phyloP scores from a whole-genome alignment of 345 rosid genomes.

The Salix arbutifolia region DNA sequence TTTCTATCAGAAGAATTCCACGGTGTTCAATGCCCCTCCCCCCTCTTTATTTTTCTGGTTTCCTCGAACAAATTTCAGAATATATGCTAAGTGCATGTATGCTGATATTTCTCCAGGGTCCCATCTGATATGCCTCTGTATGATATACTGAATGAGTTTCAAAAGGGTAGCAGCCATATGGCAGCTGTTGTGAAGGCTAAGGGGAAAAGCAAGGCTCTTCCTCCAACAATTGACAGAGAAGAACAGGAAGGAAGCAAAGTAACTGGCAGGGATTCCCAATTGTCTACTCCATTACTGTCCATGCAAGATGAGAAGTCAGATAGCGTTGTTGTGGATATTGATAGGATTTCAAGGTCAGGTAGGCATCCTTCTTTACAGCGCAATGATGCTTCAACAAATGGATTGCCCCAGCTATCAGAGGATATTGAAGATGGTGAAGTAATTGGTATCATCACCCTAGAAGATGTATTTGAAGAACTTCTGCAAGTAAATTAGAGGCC shows the following conservation, averaged over 20 bases:
- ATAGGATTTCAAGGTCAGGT: constrained; percentile 38
- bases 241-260: constrained; percentile 35
- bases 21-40: constrained; percentile 36
- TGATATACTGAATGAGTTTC: constrained; percentile 94
- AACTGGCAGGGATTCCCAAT: constrained; percentile 30
- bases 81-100: constrained; percentile 9
- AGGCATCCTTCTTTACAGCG: constrained; percentile 26
- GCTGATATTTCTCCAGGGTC: constrained; percentile 51
- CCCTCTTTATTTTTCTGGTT: not conserved
- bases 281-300: constrained; percentile 61
- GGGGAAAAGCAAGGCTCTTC: constrained; percentile 49
- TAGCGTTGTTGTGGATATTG: constrained; percentile 56
- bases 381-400: constrained; percentile 35
- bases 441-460: constrained; percentile 86
- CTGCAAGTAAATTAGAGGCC: constrained; percentile 48
- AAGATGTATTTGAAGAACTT: constrained; percentile 98
- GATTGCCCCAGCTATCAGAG: constrained; percentile 47
- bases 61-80: not conserved
- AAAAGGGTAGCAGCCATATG: constrained; percentile 99
- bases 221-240: constrained; percentile 34
- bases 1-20: constrained; percentile 89
- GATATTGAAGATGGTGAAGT: constrained; percentile 93
- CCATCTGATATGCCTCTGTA: constrained; percentile 96
- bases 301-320: constrained; percentile 53
- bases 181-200: constrained; percentile 91